Evolutionary conservation across 805 yeast genomes (phyloP).

Genomic region (Hanseniaspora opuntiae): DNA sequence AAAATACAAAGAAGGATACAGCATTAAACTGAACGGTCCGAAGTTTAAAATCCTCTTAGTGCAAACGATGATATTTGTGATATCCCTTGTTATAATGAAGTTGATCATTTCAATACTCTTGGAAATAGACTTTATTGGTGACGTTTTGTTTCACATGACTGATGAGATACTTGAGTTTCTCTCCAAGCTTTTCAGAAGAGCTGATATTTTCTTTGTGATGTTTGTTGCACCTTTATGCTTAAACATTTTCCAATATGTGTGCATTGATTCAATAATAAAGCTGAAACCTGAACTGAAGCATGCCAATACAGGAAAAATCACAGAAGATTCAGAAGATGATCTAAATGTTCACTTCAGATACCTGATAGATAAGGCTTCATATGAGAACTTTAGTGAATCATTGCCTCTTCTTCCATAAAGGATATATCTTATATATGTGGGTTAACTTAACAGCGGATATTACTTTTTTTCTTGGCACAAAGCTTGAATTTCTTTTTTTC

Average conservation of each 20-base stretch:
- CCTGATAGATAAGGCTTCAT: conserved; percentile 6
- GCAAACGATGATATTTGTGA: conserved; percentile 7
- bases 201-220: conserved; percentile 80
- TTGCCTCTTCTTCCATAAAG: background rate
- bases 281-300: conserved; percentile 26
- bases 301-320: too few species aligned
- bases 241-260: conserved; percentile 60
- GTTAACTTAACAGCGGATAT: too few species aligned
- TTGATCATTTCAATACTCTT: conserved; percentile 42
- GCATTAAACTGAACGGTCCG: conserved; percentile 3
- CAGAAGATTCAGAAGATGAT: background rate
- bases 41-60: conserved; percentile 2
- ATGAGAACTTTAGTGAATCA: background rate
- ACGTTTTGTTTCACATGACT: conserved; percentile 8
- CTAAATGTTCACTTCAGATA: background rate
- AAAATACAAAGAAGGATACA: conserved; percentile 6
- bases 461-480: background rate
- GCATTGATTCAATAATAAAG: conserved; percentile 63
- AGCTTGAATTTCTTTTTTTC: background rate
- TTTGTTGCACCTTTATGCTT: conserved; percentile 62
- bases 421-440: background rate
- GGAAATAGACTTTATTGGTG: conserved; percentile 30
- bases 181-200: conserved; percentile 62
- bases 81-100: conserved; percentile 44
- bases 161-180: conserved; percentile 61